Conservation (phyloP, 176 grass and related monocot genomes). For the Rhipidocladum racemiflorum region DNA sequence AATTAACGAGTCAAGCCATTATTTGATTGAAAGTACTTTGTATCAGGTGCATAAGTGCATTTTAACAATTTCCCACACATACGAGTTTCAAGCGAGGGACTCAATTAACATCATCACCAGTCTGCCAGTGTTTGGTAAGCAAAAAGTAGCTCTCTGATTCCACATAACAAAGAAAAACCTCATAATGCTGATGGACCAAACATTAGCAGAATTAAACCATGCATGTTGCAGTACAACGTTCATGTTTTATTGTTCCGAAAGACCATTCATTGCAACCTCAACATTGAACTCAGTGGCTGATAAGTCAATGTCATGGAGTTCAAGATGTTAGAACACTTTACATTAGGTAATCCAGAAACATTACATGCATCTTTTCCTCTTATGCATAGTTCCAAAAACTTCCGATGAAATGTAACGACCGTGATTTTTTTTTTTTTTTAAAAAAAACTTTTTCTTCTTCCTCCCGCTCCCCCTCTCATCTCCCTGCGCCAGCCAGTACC, state of each 20-base stretch:
- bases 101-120: background rate
- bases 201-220: slow-evolving; percentile 49
- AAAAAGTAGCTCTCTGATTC: no score
- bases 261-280: slow-evolving; percentile 33
- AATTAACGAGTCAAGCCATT: background rate
- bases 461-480: no score
- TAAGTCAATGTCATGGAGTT: slow-evolving; percentile 34
- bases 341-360: slow-evolving; percentile 32
- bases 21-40: background rate
- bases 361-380: slow-evolving; percentile 22
- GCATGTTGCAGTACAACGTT: slow-evolving; percentile 41
- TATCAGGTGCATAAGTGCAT: background rate
- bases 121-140: background rate
- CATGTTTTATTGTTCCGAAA: slow-evolving; percentile 39
- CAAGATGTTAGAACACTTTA: slow-evolving; percentile 26
- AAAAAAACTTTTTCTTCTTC: no score
- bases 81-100: background rate
- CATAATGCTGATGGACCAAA: slow-evolving; percentile 28
- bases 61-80: background rate
- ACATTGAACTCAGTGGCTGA: slow-evolving; percentile 26
- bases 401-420: no score
- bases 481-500: no score
- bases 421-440: no score
- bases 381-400: slow-evolving; percentile 18
- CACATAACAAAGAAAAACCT: no score